phyloP scores from a whole-genome alignment of 2,329 filamentous ascomycete species.

The Exophiala lecanii-corni region DNA sequence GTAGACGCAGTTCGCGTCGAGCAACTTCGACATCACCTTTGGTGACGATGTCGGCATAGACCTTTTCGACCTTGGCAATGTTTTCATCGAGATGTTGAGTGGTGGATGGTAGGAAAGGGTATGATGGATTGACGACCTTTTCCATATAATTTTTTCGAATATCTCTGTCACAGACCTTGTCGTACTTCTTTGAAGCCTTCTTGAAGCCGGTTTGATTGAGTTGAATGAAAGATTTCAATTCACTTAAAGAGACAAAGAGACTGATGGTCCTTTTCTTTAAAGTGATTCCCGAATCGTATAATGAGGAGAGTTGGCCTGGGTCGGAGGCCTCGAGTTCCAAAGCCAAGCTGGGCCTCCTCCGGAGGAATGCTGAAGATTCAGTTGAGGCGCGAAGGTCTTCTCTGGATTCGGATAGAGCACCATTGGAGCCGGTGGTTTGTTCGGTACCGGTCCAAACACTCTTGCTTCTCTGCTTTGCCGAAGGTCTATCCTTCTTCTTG shows the following conservation, averaged over 20 bases:
- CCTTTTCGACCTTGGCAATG: constrained; percentile 68
- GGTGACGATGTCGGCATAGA: constrained; percentile 78
- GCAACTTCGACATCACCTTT: constrained; percentile 72
- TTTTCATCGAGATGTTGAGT: constrained; percentile 66
- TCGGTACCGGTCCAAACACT: constrained; percentile 26
- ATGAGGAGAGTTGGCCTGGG: constrained; percentile 67
- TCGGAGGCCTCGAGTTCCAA: constrained; percentile 62
- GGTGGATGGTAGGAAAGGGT: constrained; percentile 73
- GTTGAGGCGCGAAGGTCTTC: constrained; percentile 52
- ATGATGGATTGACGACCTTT: constrained; percentile 67
- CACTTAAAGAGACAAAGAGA: constrained; percentile 87
- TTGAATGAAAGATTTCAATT: constrained; percentile 92
- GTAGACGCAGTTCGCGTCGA: constrained; percentile 78
- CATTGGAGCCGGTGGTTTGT: constrained; percentile 7
- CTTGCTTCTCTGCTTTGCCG: constrained; percentile 30
- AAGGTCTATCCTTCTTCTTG: constrained; percentile 29
- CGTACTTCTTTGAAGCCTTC: constrained; percentile 97
- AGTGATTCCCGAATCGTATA: constrained; percentile 71
- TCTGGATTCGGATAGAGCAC: constrained; percentile 21
- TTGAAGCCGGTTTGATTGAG: constrained; percentile 94
- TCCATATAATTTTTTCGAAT: constrained; percentile 74
- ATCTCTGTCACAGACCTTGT: constrained; percentile 85
- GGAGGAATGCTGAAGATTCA: constrained; percentile 33
- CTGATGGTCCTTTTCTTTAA: constrained; percentile 87
- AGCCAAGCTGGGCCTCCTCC: constrained; percentile 59